Evolutionary conservation across 1,284 basidiomycete species (phyloP).

Genomic region (Meira miltonrushii): DNA sequence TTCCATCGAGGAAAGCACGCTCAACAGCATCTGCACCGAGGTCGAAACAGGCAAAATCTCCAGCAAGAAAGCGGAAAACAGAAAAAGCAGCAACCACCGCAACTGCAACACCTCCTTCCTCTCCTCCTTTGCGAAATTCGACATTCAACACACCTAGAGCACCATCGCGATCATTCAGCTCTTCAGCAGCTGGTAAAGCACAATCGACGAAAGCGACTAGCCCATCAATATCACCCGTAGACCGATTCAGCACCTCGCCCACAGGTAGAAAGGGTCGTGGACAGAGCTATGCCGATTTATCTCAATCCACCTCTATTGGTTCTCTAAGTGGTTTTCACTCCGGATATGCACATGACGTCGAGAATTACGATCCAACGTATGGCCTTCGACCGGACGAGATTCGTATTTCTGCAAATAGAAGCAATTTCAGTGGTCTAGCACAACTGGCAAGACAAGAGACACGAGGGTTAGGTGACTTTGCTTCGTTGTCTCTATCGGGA

Average conservation of each 20-base stretch:
- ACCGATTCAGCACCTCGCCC: too few relatives aligned
- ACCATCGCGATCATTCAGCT: background rate
- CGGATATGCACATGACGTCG: constrained; percentile 56
- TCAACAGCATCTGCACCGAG: background rate
- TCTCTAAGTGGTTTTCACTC: too few relatives aligned
- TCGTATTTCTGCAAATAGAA: constrained; percentile 68
- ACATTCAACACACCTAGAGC: background rate
- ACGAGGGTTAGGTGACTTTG: constrained; percentile 13
- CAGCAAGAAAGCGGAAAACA: background rate
- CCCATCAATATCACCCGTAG: too few relatives aligned
- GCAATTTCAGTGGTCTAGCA: constrained; percentile 66
- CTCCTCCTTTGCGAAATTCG: background rate
- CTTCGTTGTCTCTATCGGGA: background rate
- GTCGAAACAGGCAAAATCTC: background rate
- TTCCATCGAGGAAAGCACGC: background rate
- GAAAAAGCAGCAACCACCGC: background rate
- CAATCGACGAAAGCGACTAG: background rate
- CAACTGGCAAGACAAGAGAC: constrained; percentile 16
- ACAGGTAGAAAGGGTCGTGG: too few relatives aligned
- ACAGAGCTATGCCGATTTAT: constrained; percentile 5
- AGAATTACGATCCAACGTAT: constrained; percentile 91
- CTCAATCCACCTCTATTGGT: constrained; percentile 17
- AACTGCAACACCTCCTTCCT: too few relatives aligned
- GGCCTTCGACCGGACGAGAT: constrained; percentile 68
- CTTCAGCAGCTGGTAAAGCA: background rate